Base-by-base conservation (phyloP, 805 yeast species). In the Lachancea mirantina region DNA sequence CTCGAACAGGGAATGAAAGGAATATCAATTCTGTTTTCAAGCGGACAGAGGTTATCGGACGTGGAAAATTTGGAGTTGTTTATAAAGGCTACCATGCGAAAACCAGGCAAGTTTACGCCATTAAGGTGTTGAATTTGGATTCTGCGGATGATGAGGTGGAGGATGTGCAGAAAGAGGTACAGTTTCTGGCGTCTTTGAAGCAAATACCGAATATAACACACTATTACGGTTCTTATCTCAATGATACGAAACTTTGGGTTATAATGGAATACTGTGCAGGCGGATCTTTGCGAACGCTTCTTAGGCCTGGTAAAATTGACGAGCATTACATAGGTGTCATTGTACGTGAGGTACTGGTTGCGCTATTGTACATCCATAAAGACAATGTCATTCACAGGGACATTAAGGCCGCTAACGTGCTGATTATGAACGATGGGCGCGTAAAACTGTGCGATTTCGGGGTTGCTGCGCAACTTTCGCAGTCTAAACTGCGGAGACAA, bases 181-280 rank as follows among this genome's bases (percentile, higher is more conserved):
- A 83, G 50, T 81, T 92, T 55, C 66, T 92, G 36, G 67, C 94
- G 1, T 85, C 83, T 42, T 64, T 92, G 42, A 82, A 84, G 46
- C 76, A 75, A 34, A 83, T 82, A 11, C 92, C 94, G n/a, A 92
- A 92, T 48, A 84, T 92, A 33, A 87, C 95, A 3, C 88, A 81
- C 42, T 92, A 92, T 59, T 84, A 82, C 52, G 96, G 96, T 1
- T 81, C 94, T 1, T 80, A 81, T 43, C 60, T 94, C 18, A 75
- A 78, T 41, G 96, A 89, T 29, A 81, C 95, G n/a, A 79, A 83
- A 49, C 66, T 92, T 22, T 92, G 98, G 97, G 88, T 92, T 55
- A 77, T 92, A 38, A 92, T 92, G 96, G 99, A 92, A 52, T 76
- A 83, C 50, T 89, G 97, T 59, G 92, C 95, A 1, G 99, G 98